These are phyloP conservation scores for Chlamydomonas sphaeroides DNA, from an alignment of 139 green algal genomes.

Conservation along the genomic window DNA sequence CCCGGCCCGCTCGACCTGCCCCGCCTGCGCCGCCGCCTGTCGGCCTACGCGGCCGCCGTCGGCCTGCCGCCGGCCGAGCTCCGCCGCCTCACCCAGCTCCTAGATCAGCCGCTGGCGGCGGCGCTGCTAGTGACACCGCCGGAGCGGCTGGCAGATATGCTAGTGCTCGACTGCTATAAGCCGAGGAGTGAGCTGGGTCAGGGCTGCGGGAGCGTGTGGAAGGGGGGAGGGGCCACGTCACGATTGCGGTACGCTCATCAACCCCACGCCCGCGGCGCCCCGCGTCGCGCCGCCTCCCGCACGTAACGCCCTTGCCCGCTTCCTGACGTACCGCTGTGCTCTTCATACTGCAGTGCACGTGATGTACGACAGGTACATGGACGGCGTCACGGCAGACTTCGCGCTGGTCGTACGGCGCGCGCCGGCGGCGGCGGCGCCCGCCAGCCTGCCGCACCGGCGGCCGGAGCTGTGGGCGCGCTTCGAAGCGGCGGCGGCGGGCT, in stretches of 20 bases:
- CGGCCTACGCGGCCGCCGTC: not conserved
- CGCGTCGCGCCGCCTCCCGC: no score
- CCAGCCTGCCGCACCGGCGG: constrained; percentile 11
- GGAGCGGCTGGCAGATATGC: constrained; percentile 4
- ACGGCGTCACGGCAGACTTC: constrained; percentile 60
- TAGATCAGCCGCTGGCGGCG: not conserved
- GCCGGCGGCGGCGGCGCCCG: constrained; percentile 2
- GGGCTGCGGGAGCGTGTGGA: no score
- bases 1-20: not conserved
- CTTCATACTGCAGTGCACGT: constrained; percentile 33
- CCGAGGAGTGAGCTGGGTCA: not conserved
- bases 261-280: no score
- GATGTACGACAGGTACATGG: constrained; percentile 41
- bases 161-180: constrained; percentile 23
- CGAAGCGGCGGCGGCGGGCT: not conserved
- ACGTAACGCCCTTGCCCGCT: no score
- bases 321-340: no score
- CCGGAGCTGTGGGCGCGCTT: constrained; percentile 42
- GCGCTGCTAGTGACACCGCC: not conserved
- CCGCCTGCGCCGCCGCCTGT: not conserved
- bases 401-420: constrained; percentile 54
- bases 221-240: no score
- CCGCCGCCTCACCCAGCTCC: not conserved
- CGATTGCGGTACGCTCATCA: no score
- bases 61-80: not conserved